Evolutionary conservation across 441 rosid genomes (phyloP).

Genomic region (Syzygium syzygioides): DNA sequence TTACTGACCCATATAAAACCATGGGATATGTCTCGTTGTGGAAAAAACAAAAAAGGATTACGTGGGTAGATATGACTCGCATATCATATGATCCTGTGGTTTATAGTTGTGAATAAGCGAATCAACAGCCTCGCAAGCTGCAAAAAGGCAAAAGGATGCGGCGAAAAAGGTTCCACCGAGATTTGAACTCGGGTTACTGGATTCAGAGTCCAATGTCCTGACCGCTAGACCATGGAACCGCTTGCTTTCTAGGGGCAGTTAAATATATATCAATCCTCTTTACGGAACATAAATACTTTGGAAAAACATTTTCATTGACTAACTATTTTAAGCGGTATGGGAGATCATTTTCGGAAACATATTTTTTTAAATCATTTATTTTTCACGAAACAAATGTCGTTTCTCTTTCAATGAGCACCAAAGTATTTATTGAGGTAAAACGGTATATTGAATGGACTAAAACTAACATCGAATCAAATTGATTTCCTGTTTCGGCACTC

Average conservation of each 20-base stretch:
- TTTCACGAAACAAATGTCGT: not conserved
- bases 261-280: too few species aligned
- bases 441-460: accelerated
- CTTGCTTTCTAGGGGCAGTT: too few species aligned
- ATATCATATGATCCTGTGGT: not conserved
- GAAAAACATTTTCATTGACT: not conserved
- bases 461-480: accelerated
- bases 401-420: not conserved
- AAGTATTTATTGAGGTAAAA: not conserved
- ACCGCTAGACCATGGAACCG: constrained; percentile 1
- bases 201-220: not conserved
- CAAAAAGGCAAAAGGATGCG: not conserved
- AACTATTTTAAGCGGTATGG: not conserved
- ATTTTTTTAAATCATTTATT: accelerated
- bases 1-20: not conserved
- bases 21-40: accelerated
- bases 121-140: not conserved
- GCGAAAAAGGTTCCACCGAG: constrained; percentile 5
- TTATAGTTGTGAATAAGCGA: not conserved
- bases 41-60: not conserved
- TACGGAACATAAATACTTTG: not conserved
- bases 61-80: not conserved
- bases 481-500: too few species aligned
- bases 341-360: not conserved
- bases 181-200: constrained; percentile 2